Evolutionary conservation across 2,329 filamentous ascomycete species (phyloP).

Genomic region (Colletotrichum nymphaeae): DNA sequence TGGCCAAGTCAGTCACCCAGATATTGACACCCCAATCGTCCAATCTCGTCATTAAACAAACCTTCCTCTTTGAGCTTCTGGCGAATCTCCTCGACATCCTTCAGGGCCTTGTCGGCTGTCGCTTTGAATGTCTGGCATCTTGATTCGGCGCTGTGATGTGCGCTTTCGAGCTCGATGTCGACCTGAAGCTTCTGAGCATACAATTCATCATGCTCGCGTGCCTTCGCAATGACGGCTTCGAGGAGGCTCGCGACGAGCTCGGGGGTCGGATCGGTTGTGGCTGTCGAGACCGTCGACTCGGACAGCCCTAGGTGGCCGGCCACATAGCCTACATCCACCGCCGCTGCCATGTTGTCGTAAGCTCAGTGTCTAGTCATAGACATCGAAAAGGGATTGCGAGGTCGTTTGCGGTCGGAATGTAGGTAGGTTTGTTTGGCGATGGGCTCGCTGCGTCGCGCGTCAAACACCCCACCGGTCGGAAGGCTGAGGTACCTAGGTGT

Average conservation of each 20-base stretch:
- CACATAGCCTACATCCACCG: constrained; percentile 78
- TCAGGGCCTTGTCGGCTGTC: constrained; percentile 83
- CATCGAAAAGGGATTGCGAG: constrained; percentile 10
- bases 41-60: constrained; percentile 53
- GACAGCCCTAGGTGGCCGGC: constrained; percentile 78
- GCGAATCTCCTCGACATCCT: constrained; percentile 84
- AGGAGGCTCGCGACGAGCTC: constrained; percentile 84
- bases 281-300: constrained; percentile 69
- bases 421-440: background rate
- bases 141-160: constrained; percentile 84
- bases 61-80: constrained; percentile 86
- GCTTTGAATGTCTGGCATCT: constrained; percentile 85
- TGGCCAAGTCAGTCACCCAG: background rate
- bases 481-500: background rate
- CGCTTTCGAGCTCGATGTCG: constrained; percentile 94
- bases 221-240: constrained; percentile 79
- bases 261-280: constrained; percentile 76
- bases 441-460: constrained; percentile 11
- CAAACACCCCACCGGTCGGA: constrained; percentile 11
- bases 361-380: constrained; percentile 18
- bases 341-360: constrained; percentile 52
- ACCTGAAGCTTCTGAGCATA: constrained; percentile 89
- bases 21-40: background rate
- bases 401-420: background rate
- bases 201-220: constrained; percentile 83